Percentiles rank a stretch among this genome's conserved stretches.
phyloP scores from a whole-genome alignment of 129 eudicot species.

The Glebionis coronaria region DNA sequence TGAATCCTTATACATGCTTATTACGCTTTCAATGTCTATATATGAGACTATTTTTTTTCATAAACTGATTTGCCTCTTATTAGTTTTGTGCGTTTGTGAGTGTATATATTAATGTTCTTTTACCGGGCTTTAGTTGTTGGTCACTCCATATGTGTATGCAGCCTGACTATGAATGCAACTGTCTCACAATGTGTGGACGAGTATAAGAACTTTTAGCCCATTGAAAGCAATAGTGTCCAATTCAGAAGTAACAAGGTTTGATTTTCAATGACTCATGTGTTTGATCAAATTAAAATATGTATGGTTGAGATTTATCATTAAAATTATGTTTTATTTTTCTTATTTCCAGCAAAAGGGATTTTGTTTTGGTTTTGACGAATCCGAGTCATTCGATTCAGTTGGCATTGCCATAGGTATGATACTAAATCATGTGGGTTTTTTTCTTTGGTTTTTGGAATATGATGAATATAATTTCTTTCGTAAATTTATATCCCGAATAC shows the following conservation, averaged over 20 bases:
- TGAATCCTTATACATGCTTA: too few species aligned
- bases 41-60: too few species aligned
- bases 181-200: conserved; percentile 63
- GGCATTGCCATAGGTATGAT: conserved; percentile 65
- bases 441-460: too few species aligned
- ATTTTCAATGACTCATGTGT: neutral
- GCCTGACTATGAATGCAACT: conserved; percentile 62
- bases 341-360: conserved; percentile 62
- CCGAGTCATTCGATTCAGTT: conserved; percentile 62
- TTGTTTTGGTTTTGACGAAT: conserved; percentile 88
- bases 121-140: conserved; percentile 48
- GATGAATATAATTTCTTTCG: too few species aligned
- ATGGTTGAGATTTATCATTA: neutral
- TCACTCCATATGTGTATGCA: conserved; percentile 71
- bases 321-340: neutral
- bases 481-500: too few species aligned
- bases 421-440: neutral
- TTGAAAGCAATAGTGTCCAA: conserved; percentile 71
- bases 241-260: conserved; percentile 83
- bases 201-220: conserved; percentile 66
- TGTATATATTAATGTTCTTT: neutral
- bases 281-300: neutral
- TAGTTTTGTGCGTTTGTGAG: conserved; percentile 9
- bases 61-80: neutral
- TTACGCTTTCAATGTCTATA: too few species aligned